phyloP scores from a whole-genome alignment of 148 eudicot genomes.

The Oxyria digyna region DNA sequence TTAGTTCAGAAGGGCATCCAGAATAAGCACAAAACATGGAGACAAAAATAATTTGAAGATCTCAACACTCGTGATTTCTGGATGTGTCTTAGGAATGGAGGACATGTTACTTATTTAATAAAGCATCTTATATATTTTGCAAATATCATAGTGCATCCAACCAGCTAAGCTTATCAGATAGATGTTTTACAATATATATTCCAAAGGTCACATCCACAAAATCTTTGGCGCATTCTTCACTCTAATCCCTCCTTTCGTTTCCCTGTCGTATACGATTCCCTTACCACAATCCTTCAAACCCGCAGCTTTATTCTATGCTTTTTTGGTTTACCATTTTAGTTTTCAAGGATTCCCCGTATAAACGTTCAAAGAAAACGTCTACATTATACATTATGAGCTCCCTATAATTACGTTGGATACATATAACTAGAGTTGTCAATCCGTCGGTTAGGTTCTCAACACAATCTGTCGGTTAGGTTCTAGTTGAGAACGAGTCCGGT shows the following conservation, averaged over 20 bases:
- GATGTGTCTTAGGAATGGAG: constrained; percentile 1
- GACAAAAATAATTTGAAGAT: background rate
- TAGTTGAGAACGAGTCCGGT: too few species aligned
- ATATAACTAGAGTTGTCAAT: too few species aligned
- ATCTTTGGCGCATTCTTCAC: background rate
- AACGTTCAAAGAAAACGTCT: too few species aligned
- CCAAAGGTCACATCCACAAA: background rate
- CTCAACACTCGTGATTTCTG: background rate
- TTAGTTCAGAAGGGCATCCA: background rate
- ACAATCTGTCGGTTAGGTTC: too few species aligned
- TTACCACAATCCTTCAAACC: background rate
- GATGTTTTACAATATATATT: background rate
- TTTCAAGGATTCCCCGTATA: background rate
- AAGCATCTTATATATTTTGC: background rate
- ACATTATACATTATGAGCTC: too few species aligned
- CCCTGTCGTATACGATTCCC: constrained; percentile 4
- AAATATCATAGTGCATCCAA: background rate
- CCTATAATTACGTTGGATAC: too few species aligned
- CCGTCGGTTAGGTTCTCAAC: too few species aligned
- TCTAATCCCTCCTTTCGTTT: background rate
- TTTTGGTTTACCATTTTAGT: background rate
- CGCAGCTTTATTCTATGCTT: background rate
- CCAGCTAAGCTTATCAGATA: background rate
- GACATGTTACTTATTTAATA: background rate
- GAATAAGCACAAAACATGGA: constrained; percentile 17